Percentiles rank a stretch among this genome's conserved stretches.
These are phyloP conservation scores for Cladosporium cucumerinum DNA, from an alignment of 2,329 filamentous ascomycete genomes.

Conservation along the genomic window DNA sequence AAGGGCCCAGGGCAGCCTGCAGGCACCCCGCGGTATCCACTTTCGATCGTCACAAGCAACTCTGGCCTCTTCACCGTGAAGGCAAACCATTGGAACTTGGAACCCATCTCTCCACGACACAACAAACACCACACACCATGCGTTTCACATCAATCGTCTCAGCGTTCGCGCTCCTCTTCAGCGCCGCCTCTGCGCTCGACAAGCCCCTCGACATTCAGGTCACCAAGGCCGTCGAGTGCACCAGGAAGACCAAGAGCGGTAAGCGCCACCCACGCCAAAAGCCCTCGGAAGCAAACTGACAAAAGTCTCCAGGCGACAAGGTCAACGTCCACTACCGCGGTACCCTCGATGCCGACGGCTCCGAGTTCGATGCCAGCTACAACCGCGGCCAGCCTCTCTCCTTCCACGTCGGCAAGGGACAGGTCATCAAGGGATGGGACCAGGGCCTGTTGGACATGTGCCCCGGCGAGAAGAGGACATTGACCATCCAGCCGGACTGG, in stretches of 20 bases:
- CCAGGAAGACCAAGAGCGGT: slow-evolving; percentile 16
- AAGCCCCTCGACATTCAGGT: slow-evolving; percentile 73
- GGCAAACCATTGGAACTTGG: background rate
- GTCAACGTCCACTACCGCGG: slow-evolving; percentile 51
- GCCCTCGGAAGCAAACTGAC: background rate
- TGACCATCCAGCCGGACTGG: slow-evolving; percentile 84
- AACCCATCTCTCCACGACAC: background rate
- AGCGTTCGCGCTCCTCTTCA: slow-evolving; percentile 14
- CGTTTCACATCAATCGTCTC: slow-evolving; percentile 37
- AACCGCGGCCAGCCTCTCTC: slow-evolving; percentile 70
- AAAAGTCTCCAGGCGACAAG: slow-evolving; percentile 38
- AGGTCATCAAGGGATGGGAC: slow-evolving; percentile 95
- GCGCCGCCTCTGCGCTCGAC: slow-evolving; percentile 36
- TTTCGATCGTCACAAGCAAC: background rate
- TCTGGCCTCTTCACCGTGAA: slow-evolving; percentile 5
- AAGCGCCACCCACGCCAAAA: background rate
- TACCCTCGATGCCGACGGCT: slow-evolving; percentile 56
- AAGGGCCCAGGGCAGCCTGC: slow-evolving; percentile 8
- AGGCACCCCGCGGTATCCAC: slow-evolving; percentile 10
- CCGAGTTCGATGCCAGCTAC: slow-evolving; percentile 81
- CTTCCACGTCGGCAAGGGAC: slow-evolving; percentile 75
- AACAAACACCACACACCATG: slow-evolving; percentile 34
- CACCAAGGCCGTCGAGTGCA: slow-evolving; percentile 68
- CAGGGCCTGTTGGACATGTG: slow-evolving; percentile 90
- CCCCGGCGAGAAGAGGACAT: slow-evolving; percentile 81